phyloP scores from a whole-genome alignment of 768 basidiomycete species.

The Tylopilus subfusipes region DNA sequence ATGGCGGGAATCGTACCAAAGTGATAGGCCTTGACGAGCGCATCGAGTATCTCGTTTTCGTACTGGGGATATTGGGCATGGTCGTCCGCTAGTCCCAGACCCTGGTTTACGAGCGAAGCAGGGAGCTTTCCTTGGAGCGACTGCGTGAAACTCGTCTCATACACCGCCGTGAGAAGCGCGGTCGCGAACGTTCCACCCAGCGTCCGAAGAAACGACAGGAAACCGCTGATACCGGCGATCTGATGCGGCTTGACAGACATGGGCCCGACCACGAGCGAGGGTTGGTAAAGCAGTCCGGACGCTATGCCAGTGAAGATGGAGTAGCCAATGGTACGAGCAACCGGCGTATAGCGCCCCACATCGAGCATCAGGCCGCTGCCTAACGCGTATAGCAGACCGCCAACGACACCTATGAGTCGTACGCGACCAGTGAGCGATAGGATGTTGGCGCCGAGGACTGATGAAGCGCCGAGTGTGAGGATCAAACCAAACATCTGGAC shows the following conservation, averaged over 20 bases:
- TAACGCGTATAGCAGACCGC: conserved; percentile 32
- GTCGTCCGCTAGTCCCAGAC: conserved; percentile 30
- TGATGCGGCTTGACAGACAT: conserved; percentile 34
- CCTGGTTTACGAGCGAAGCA: conserved; percentile 28
- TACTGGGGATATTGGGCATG: conserved; percentile 32
- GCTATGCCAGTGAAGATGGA: conserved; percentile 31
- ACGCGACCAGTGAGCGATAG: conserved; percentile 31
- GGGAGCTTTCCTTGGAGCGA: conserved; percentile 28
- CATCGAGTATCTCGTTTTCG: conserved; percentile 29
- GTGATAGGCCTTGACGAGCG: conserved; percentile 34
- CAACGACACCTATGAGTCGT: conserved; percentile 29
- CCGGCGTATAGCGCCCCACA: conserved; percentile 30
- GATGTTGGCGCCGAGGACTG: conserved; percentile 35
- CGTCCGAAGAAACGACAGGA: conserved; percentile 34
- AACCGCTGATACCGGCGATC: conserved; percentile 35
- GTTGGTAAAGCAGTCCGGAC: conserved; percentile 34
- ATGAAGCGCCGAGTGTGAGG: conserved; percentile 31
- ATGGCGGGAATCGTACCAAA: conserved; percentile 33
- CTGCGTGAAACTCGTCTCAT: conserved; percentile 31
- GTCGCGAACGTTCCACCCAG: conserved; percentile 35
- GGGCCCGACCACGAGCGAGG: conserved; percentile 35
- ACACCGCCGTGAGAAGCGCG: conserved; percentile 34
- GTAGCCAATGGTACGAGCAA: conserved; percentile 28
- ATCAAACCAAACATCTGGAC: conserved; percentile 36
- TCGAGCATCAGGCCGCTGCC: conserved; percentile 33